Conservation (phyloP, 768 basidiomycete genomes). For the Obba rivulosa region DNA sequence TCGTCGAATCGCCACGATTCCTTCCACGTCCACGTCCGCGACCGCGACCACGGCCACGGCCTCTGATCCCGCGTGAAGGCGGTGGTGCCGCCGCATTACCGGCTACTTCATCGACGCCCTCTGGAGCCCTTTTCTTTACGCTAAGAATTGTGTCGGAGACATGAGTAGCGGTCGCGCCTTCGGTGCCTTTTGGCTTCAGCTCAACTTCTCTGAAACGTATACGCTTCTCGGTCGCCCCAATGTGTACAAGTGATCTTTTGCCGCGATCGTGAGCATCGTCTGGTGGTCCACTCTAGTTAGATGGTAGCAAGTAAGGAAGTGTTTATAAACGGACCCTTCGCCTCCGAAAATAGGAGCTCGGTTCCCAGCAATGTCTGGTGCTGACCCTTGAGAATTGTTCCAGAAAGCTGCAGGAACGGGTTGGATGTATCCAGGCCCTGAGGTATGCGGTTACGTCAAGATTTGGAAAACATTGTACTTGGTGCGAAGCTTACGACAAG, state of each 20-base stretch:
- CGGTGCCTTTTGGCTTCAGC: constrained; percentile 23
- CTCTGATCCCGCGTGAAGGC: background rate
- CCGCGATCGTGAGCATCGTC: constrained; percentile 41
- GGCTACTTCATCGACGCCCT: constrained; percentile 7
- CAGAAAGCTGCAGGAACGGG: constrained; percentile 73
- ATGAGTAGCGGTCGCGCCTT: background rate
- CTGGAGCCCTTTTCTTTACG: constrained; percentile 4
- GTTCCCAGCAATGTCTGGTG: constrained; percentile 68
- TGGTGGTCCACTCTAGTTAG: constrained; percentile 13
- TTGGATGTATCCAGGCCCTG: constrained; percentile 73
- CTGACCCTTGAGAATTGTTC: constrained; percentile 66
- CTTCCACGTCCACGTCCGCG: constrained; percentile 1
- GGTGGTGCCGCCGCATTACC: constrained; percentile 1
- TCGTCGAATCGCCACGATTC: background rate
- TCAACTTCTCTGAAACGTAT: constrained; percentile 72
- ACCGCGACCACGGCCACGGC: too few relatives aligned
- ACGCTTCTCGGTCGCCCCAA: constrained; percentile 61
- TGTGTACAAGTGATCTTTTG: constrained; percentile 47
- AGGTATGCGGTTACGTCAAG: background rate
- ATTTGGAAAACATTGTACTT: background rate
- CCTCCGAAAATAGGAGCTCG: constrained; percentile 70
- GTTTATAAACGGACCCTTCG: constrained; percentile 40
- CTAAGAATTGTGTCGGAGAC: background rate
- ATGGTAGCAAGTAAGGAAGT: background rate
- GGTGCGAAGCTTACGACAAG: constrained; percentile 54